Conservation (phyloP, 2,329 filamentous ascomycete species). For the Paecilomyces sp. region DNA sequence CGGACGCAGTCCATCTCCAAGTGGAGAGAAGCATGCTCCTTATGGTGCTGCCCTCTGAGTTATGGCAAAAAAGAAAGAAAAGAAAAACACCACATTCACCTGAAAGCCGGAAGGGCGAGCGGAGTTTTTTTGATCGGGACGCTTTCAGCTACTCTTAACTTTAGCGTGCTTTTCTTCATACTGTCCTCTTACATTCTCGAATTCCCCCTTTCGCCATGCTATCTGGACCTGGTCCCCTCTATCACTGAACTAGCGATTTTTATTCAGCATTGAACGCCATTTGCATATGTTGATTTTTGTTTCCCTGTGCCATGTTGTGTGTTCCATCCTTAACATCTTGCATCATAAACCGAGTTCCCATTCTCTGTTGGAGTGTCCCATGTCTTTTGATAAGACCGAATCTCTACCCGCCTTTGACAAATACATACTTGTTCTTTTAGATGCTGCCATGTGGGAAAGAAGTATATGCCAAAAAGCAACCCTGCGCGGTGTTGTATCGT, state of each 20-base stretch:
- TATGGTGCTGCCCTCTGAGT: conserved; percentile 21
- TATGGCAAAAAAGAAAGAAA: conserved; percentile 13
- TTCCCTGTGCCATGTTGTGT: background rate
- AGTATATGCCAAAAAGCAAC: background rate
- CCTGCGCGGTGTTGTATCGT: background rate
- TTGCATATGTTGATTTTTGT: background rate
- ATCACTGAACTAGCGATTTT: background rate
- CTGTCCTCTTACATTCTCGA: background rate
- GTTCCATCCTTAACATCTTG: background rate
- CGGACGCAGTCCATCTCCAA: conserved; percentile 23
- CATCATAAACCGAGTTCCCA: background rate
- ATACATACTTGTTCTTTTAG: background rate
- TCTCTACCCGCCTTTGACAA: background rate
- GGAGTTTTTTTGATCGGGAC: background rate
- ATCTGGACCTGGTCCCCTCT: background rate
- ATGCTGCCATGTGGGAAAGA: background rate
- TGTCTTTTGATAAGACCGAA: background rate
- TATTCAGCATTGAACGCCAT: background rate
- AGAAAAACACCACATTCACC: conserved; percentile 1
- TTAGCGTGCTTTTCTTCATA: background rate
- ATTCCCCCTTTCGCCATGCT: background rate
- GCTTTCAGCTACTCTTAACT: background rate
- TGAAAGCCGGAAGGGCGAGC: background rate
- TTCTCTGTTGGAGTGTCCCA: background rate
- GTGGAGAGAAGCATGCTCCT: conserved; percentile 19